A percentile compares a stretch with the other conserved stretches of the same genome.
These are phyloP conservation scores for Colletotrichum sp. DNA, from an alignment of 2,329 filamentous ascomycete genomes.

Conservation along the genomic window DNA sequence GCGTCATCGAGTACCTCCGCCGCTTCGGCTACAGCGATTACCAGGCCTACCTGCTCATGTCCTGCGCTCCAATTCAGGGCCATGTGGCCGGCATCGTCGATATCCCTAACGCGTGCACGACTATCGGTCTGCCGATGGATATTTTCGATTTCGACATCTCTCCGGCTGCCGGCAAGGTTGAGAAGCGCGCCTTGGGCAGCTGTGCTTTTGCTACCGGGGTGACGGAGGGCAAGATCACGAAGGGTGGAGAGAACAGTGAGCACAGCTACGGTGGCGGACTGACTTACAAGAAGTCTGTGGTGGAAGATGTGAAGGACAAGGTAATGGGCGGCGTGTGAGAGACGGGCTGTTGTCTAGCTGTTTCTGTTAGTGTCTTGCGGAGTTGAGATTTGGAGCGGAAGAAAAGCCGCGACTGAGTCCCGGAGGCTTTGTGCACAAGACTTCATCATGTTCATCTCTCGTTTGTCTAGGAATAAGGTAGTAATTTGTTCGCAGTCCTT, in stretches of 20 bases:
- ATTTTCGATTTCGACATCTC: constrained; percentile 95
- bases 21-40: constrained; percentile 75
- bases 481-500: not conserved
- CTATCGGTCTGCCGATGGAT: constrained; percentile 86
- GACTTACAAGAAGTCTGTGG: constrained; percentile 45
- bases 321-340: constrained; percentile 26
- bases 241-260: constrained; percentile 52
- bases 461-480: not conserved
- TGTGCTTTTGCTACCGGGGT: constrained; percentile 69
- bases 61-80: constrained; percentile 85
- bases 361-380: not conserved
- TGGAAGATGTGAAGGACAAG: constrained; percentile 24
- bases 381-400: not conserved
- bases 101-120: constrained; percentile 91
- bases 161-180: constrained; percentile 60
- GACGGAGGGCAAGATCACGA: constrained; percentile 46
- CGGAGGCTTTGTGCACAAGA: not conserved
- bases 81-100: constrained; percentile 91
- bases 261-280: constrained; percentile 56
- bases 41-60: constrained; percentile 85
- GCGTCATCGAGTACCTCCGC: constrained; percentile 80
- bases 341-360: not conserved
- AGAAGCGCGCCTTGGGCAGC: constrained; percentile 34
- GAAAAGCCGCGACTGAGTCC: not conserved
- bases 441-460: not conserved